Evolutionary conservation across 139 green algal species (phyloP), one percentile per base, ranked within the genome.

Genomic region (Medakamo hakoo): DNA sequence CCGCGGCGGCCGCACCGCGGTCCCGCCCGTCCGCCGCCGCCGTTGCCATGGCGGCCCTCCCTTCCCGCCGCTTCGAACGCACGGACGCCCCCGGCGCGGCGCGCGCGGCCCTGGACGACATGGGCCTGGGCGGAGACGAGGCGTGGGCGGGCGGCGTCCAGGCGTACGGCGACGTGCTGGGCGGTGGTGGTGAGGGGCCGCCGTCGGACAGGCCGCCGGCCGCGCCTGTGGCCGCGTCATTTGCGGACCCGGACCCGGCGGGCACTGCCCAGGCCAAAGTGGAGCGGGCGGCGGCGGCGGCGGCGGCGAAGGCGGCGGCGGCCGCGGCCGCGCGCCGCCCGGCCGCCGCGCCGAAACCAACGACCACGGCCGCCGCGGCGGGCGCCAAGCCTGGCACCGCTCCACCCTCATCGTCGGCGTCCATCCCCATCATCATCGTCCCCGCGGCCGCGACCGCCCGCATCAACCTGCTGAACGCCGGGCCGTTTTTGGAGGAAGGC

Each of bases 381-480:
- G n/a, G n/a, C n/a, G n/a, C n/a, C n/a, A n/a, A 23, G 27, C 27
- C 59, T 56, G 59, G 3, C 16, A 29, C 4, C 20, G 59, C 59
- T 55, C 61, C 2, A 19, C 24, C 3, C 4, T 25, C 24, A 65
- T 58, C 5, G 32, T 32, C 2, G 61, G 30, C 40, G 23, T 3
- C 14, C 21, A 9, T 55, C n/a, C 75, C 75, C 58, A 80, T 81
- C 52, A 77, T 81, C 29, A 52, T 81, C 0, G 73, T 81, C n/a
- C 75, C 75, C 18, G 57, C 58, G 22, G 75, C 62, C 26, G 55
- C 63, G 2, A 62, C 65, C 25, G 66, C 75, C 3, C 55, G 67
- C 16, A 49, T 81, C 31, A 81, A 71, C 58, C 78, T 74, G 57
- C 81, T 63, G 68, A 81, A 81, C 57, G 69, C 62, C 28, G 62